phyloP scores from a whole-genome alignment of 768 basidiomycete species.

The Tylopilus felleus region DNA sequence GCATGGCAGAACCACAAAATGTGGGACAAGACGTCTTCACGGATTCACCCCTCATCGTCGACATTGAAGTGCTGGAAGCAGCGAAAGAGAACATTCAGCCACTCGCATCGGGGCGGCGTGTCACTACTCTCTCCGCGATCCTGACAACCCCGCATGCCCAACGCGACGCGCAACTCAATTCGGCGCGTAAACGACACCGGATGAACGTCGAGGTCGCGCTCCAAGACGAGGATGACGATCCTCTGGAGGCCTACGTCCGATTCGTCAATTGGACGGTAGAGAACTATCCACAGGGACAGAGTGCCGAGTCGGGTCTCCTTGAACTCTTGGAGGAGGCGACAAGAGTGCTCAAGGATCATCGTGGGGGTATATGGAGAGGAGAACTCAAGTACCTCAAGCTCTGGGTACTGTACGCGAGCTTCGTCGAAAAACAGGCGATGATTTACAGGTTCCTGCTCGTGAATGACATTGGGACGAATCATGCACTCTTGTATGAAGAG shows the following conservation, averaged over 20 bases:
- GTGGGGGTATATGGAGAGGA: slow-evolving; percentile 67
- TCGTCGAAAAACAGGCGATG: slow-evolving; percentile 85
- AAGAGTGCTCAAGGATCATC: slow-evolving; percentile 72
- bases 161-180: slow-evolving; percentile 64
- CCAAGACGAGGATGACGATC: slow-evolving; percentile 73
- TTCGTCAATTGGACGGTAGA: slow-evolving; percentile 92
- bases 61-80: slow-evolving; percentile 77
- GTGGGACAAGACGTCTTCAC: slow-evolving; percentile 44
- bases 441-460: slow-evolving; percentile 88
- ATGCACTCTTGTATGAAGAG: slow-evolving; percentile 88
- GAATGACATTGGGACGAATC: slow-evolving; percentile 83
- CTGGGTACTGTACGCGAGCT: slow-evolving; percentile 91
- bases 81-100: slow-evolving; percentile 88
- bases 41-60: slow-evolving; percentile 52
- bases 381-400: slow-evolving; percentile 89
- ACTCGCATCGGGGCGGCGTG: slow-evolving; percentile 72
- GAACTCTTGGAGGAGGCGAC: slow-evolving; percentile 93
- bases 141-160: slow-evolving; percentile 75
- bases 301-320: slow-evolving; percentile 84
- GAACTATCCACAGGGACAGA: slow-evolving; percentile 91
- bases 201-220: slow-evolving; percentile 70
- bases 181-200: slow-evolving; percentile 61
- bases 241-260: slow-evolving; percentile 80
- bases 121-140: slow-evolving; percentile 71
- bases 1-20: slow-evolving; percentile 19